phyloP scores from a whole-genome alignment of 768 basidiomycete genomes.

The Ramaria rubella region DNA sequence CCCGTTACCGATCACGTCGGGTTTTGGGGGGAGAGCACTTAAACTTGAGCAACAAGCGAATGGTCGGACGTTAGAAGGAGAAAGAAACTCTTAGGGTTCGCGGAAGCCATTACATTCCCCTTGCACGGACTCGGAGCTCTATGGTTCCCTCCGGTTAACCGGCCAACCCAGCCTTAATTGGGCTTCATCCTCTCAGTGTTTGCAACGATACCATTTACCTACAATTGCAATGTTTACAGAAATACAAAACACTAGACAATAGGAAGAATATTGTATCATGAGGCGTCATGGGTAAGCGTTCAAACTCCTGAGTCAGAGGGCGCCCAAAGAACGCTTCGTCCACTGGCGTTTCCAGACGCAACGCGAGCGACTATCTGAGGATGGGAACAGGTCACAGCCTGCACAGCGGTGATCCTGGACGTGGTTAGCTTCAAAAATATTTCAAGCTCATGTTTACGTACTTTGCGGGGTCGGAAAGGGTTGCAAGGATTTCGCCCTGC shows the following conservation, averaged over 20 bases:
- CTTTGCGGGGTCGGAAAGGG: slow-evolving; percentile 51
- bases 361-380: slow-evolving; percentile 67
- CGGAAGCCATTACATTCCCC: too few relatives aligned
- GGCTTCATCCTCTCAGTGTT: not conserved
- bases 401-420: slow-evolving; percentile 67
- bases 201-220: not conserved
- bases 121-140: not conserved
- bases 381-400: slow-evolving; percentile 88
- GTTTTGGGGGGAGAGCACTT: not conserved
- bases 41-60: not conserved
- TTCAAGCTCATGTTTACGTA: slow-evolving; percentile 25
- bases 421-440: not conserved
- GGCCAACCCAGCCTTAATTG: not conserved
- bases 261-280: not conserved
- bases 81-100: not conserved
- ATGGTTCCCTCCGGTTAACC: not conserved
- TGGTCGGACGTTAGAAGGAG: not conserved
- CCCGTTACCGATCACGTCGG: not conserved
- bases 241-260: not conserved
- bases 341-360: slow-evolving; percentile 72
- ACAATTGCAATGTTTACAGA: not conserved
- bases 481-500: slow-evolving; percentile 67
- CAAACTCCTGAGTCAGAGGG: slow-evolving; percentile 21
- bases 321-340: slow-evolving; percentile 78
- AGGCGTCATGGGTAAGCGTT: not conserved